These are phyloP conservation scores for Globisporangium solare DNA, from an alignment of 352 stramenopile genomes.

Conservation along the genomic window DNA sequence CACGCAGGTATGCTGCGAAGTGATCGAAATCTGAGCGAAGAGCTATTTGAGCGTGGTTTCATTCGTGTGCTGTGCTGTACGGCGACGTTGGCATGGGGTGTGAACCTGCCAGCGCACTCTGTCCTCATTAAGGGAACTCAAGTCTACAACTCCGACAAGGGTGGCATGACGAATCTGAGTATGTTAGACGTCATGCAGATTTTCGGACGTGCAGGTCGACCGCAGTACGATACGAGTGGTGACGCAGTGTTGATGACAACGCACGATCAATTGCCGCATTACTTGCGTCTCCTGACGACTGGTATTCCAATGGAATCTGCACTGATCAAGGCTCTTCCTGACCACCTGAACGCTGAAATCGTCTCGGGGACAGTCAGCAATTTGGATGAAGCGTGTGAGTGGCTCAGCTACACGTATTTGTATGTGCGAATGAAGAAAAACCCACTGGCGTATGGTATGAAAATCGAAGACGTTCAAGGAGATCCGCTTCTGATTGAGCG, in stretches of 20 bases:
- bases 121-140: conserved; percentile 99
- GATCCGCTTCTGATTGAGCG: conserved; percentile 85
- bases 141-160: conserved; percentile 99
- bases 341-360: conserved; percentile 99
- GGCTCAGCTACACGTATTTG: conserved; percentile 99
- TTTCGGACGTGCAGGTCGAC: conserved; percentile 97
- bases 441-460: conserved; percentile 97
- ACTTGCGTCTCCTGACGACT: conserved; percentile 94
- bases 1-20: conserved; percentile 97
- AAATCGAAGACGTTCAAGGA: conserved; percentile 86
- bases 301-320: conserved; percentile 97
- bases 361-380: conserved; percentile 98
- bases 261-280: conserved; percentile 90
- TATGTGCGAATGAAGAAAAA: conserved; percentile 99
- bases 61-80: conserved; percentile 98
- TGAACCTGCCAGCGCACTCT: conserved; percentile 98
- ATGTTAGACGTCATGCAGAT: conserved; percentile 99
- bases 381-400: conserved; percentile 94
- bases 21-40: conserved; percentile 94
- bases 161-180: conserved; percentile 95
- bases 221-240: conserved; percentile 99
- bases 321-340: conserved; percentile 97
- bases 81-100: conserved; percentile 98
- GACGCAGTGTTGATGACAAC: conserved; percentile 99
- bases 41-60: conserved; percentile 96